Base-by-base conservation (phyloP, 164 flowering plant genomes). In the Hamamelis virginiana region DNA sequence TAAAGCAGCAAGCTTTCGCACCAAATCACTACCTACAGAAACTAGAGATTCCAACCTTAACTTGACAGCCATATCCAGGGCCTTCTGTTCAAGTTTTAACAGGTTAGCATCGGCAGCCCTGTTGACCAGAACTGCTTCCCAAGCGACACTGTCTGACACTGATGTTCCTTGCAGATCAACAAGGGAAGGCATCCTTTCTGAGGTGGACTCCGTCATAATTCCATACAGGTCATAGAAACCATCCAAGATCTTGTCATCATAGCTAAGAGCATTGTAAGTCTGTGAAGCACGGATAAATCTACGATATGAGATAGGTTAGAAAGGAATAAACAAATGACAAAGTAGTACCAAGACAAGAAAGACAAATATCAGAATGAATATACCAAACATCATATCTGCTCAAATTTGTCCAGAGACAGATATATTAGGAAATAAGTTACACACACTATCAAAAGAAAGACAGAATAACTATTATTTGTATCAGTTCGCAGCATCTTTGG, bases 141-240 rank as follows among this genome's bases (percentile, higher is more conserved):
- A 92, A 51, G 85, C 81, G 69, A 95, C 81, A 78, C 72, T 69
- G 45, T 84, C 87, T 9, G 93, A 86, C 1, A 87, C 74, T 18
- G 91, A 85, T 43, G 85, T 77, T 74, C 82, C 88, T 87, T 92
- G 97, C 69, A 95, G 80, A 83, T 95, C 97, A 73, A 90, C 79
- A 57, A 95, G 89, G 45, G 94, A 90, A 69, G 99, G 99, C 97
- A 95, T 92, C 81, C 80, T 85, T 45, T 85, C 88, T 28, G 90
- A 83, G 59, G 82, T 73, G 53, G 90, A 80, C 64, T 77, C 90
- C 0, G 74, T 80, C 71, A 85, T 51, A 52, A 89, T 72, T 62
- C 96, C 99, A 78, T 90, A 91, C 21, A 95, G 78, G 65, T 95
- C 99, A 75, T 95, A 95, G 76, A 95, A 95, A 44, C 98, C 98